Conservation (phyloP, 1,139 yeast genomes). For the Candida frijolesensis region DNA sequence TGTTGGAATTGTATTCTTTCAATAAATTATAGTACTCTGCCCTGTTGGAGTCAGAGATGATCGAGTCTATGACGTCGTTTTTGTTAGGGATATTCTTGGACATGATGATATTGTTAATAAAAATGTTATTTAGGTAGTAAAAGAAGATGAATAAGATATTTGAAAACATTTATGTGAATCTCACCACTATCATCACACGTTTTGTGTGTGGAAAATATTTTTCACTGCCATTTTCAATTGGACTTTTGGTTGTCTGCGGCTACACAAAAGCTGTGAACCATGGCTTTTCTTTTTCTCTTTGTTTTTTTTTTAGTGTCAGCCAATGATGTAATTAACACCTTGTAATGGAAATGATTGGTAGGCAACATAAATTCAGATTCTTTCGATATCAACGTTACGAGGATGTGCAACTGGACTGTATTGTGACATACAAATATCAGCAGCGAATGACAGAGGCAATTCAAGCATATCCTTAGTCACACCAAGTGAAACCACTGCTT, state of each 20-base stretch:
- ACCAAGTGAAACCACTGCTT: no score
- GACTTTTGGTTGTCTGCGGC: not conserved
- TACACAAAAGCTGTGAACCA: not conserved
- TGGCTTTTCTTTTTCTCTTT: no score
- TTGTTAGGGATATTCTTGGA: conserved; percentile 2
- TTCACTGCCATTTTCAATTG: not conserved
- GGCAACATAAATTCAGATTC: no score
- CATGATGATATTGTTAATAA: not conserved
- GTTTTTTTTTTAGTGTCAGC: no score
- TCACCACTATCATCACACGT: conserved; percentile 1
- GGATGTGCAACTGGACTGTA: no score
- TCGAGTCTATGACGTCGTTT: conserved; percentile 13
- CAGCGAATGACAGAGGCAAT: no score
- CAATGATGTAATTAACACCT: no score
- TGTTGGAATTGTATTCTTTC: conserved; percentile 13
- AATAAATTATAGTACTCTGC: conserved; percentile 20
- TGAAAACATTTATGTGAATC: not conserved
- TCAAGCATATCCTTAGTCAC: no score
- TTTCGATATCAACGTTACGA: no score
- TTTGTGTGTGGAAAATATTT: conserved; percentile 3
- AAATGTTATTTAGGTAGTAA: not conserved
- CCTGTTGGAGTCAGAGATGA: conserved; percentile 15
- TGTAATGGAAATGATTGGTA: no score
- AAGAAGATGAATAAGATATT: not conserved
- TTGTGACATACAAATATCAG: no score